These are phyloP conservation scores for Verbascum thapsus DNA, from an alignment of 257 asterid species.

Conservation along the genomic window DNA sequence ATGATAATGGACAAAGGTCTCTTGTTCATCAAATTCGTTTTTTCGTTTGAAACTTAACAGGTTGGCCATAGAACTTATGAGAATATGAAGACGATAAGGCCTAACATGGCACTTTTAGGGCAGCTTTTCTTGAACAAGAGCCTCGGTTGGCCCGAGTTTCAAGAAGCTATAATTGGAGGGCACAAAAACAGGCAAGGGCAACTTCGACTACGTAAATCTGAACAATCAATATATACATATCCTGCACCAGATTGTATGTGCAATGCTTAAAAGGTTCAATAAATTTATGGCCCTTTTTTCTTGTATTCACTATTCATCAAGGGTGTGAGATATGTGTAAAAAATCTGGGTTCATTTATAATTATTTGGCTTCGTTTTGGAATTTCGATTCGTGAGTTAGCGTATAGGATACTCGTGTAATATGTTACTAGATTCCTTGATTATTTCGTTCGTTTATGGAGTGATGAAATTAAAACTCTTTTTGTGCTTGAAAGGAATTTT, in stretches of 20 bases:
- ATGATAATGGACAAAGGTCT: no score
- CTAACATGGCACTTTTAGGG: constrained; percentile 84
- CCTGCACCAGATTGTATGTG: constrained; percentile 99
- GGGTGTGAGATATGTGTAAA: constrained; percentile 27
- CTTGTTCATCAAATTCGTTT: not conserved
- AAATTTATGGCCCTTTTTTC: constrained; percentile 29
- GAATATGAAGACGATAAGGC: constrained; percentile 80
- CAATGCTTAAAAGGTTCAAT: constrained; percentile 42
- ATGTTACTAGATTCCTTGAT: constrained; percentile 9
- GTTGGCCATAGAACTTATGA: constrained; percentile 79
- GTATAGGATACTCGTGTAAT: constrained; percentile 29
- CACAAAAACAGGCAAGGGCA: constrained; percentile 85
- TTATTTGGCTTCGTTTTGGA: constrained; percentile 25
- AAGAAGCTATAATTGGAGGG: constrained; percentile 65
- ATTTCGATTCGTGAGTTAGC: constrained; percentile 25
- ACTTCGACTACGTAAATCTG: constrained; percentile 65
- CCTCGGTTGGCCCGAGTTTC: constrained; percentile 76
- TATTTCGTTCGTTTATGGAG: constrained; percentile 11
- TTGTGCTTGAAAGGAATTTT: not conserved
- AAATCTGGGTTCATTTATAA: constrained; percentile 25
- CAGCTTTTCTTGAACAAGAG: constrained; percentile 88
- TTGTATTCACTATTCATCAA: constrained; percentile 18
- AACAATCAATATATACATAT: constrained; percentile 80
- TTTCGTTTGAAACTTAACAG: constrained; percentile 38
- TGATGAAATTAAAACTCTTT: no score